These are phyloP conservation scores for Eleusine indica DNA, from an alignment of 176 grass and related monocot genomes.

Conservation along the genomic window DNA sequence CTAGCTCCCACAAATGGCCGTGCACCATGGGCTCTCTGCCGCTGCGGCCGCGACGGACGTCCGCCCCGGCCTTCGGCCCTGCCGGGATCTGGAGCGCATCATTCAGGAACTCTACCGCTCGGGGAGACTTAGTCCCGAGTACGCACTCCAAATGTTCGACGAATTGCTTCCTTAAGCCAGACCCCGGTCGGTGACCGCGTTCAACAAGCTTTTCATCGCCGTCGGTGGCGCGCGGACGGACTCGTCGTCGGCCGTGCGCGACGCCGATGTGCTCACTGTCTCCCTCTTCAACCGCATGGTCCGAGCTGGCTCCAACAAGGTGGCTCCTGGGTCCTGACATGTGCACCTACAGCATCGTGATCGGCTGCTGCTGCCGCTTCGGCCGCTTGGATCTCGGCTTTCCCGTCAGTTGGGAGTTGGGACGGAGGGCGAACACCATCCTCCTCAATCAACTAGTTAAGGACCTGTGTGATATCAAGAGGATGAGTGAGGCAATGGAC, in stretches of 20 bases:
- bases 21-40: neutral
- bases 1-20: neutral
- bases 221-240: neutral
- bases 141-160: slow-evolving; percentile 12
- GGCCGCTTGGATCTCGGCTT: neutral
- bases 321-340: neutral
- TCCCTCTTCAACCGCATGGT: slow-evolving; percentile 16
- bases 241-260: neutral
- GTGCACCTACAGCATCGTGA: neutral
- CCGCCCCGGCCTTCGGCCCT: neutral
- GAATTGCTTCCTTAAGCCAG: slow-evolving; percentile 1
- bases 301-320: neutral
- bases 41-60: neutral
- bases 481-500: slow-evolving; percentile 8
- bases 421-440: neutral
- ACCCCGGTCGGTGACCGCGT: neutral
- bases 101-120: neutral
- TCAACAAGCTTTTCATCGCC: neutral
- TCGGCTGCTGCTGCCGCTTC: neutral
- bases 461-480: slow-evolving; percentile 34
- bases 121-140: neutral
- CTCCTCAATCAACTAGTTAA: slow-evolving; percentile 8
- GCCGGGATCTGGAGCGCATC: neutral
- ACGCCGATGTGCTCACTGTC: neutral
- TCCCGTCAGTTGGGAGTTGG: neutral